Percentiles rank a stretch among this genome's conserved stretches.
Conservation (phyloP, 1,284 basidiomycete species). For the Moesziomyces aphidis region DNA sequence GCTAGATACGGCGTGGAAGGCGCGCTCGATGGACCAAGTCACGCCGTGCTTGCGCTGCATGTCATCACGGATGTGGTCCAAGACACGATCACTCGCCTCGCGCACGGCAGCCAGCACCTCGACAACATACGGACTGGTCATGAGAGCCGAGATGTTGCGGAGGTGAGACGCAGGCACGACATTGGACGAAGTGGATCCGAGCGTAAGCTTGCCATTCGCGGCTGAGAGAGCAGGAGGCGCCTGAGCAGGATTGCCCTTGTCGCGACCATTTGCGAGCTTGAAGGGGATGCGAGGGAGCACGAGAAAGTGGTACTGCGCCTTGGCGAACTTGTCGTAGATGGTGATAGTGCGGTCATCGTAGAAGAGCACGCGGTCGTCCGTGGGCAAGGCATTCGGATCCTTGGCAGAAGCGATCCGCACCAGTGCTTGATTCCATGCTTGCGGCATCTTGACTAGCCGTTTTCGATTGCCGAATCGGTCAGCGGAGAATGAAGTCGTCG, state of each 20-base stretch:
- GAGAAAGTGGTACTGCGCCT: constrained; percentile 69
- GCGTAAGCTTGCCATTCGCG: constrained; percentile 44
- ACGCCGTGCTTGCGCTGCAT: constrained; percentile 74
- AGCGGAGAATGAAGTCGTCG: not conserved
- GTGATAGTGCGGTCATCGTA: constrained; percentile 76
- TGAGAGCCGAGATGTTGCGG: constrained; percentile 37
- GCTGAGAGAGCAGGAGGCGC: constrained; percentile 15
- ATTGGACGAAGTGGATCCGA: constrained; percentile 33
- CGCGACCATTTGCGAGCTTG: not conserved
- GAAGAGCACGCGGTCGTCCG: constrained; percentile 74
- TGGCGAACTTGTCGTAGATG: constrained; percentile 86
- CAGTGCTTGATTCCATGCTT: constrained; percentile 30
- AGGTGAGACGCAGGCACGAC: constrained; percentile 50
- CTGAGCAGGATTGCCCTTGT: not conserved
- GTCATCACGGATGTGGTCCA: constrained; percentile 77
- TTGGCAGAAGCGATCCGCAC: constrained; percentile 37
- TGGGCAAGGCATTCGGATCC: constrained; percentile 16
- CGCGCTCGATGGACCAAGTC: constrained; percentile 68
- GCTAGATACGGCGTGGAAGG: constrained; percentile 84
- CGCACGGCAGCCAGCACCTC: constrained; percentile 45
- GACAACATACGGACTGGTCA: constrained; percentile 50
- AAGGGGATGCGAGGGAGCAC: constrained; percentile 52
- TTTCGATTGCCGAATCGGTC: not conserved
- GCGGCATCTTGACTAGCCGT: constrained; percentile 6
- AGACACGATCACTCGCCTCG: constrained; percentile 37